These are phyloP conservation scores for Bipolaris gigantea DNA, from an alignment of 2,329 filamentous ascomycete species.

Conservation along the genomic window DNA sequence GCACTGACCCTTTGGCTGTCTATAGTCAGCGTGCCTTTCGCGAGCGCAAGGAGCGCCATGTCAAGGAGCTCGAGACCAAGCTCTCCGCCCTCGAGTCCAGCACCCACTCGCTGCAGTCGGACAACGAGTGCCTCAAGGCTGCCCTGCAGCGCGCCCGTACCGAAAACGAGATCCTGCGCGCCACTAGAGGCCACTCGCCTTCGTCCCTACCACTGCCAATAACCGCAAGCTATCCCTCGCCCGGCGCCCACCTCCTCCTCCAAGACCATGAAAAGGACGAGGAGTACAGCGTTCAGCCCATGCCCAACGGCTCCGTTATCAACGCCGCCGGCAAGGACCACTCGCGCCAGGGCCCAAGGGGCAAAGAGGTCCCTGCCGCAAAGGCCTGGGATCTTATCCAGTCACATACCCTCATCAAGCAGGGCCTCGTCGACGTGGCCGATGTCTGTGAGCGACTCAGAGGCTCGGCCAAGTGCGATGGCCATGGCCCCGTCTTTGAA, in stretches of 20 bases:
- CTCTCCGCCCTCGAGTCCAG: conserved; percentile 75
- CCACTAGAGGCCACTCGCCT: conserved; percentile 62
- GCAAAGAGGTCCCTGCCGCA: conserved; percentile 36
- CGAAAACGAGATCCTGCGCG: conserved; percentile 89
- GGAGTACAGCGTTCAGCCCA: conserved; percentile 34
- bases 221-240: conserved; percentile 46
- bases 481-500: conserved; percentile 82
- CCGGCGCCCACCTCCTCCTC: conserved; percentile 29
- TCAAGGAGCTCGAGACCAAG: conserved; percentile 89
- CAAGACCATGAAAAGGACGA: conserved; percentile 21
- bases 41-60: conserved; percentile 91
- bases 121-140: conserved; percentile 84
- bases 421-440: conserved; percentile 77
- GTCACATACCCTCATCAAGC: conserved; percentile 72
- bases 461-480: conserved; percentile 76
- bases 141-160: conserved; percentile 82
- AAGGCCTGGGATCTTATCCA: conserved; percentile 90
- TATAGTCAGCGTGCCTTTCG: conserved; percentile 92
- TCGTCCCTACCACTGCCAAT: conserved; percentile 45
- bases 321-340: conserved; percentile 37
- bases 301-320: conserved; percentile 35
- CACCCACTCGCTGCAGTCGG: conserved; percentile 70
- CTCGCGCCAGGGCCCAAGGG: conserved; percentile 22
- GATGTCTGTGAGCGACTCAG: conserved; percentile 80
- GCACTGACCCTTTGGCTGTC: neutral